phyloP scores from a whole-genome alignment of 306 rosid species.

The Cicer cuneatum region DNA sequence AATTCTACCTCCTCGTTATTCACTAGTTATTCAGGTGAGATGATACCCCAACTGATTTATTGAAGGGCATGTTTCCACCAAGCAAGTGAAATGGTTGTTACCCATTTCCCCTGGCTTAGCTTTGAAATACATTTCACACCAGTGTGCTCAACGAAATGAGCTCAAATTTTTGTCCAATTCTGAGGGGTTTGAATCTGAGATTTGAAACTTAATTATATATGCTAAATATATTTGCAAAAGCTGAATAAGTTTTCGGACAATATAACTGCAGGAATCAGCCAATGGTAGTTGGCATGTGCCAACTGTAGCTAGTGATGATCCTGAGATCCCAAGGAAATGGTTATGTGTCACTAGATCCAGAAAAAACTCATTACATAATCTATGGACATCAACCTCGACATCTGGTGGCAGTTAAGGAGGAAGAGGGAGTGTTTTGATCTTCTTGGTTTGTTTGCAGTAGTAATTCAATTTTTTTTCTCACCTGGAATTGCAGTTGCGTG shows the following conservation, averaged over 20 bases:
- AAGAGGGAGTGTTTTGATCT: constrained; percentile 6
- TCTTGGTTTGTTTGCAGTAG: constrained; percentile 33
- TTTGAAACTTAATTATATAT: constrained; percentile 21
- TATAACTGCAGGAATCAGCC: constrained; percentile 71
- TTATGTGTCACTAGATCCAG: constrained; percentile 73
- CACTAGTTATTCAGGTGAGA: constrained; percentile 85
- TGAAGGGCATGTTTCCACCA: constrained; percentile 20
- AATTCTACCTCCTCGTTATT: constrained; percentile 79
- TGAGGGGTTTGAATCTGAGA: constrained; percentile 4
- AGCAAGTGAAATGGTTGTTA: constrained; percentile 21
- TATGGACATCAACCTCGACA: constrained; percentile 37
- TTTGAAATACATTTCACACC: background rate
- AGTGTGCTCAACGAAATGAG: constrained; percentile 8
- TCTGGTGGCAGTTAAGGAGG: constrained; percentile 27
- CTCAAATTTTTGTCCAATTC: constrained; percentile 28
- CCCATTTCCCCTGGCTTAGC: background rate
- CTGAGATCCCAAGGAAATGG: constrained; percentile 80
- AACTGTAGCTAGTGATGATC: constrained; percentile 68
- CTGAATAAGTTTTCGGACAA: constrained; percentile 13
- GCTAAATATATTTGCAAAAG: constrained; percentile 24
- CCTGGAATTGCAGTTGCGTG: constrained; percentile 58
- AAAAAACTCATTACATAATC: constrained; percentile 36
- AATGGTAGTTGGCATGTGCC: constrained; percentile 89
- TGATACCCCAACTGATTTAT: constrained; percentile 34
- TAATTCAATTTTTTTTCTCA: constrained; percentile 34